A percentile compares a stretch with the other conserved stretches of the same genome.
These are phyloP conservation scores for Penicillium simplicissimum DNA, from an alignment of 495 filamentous ascomycete species.

Conservation along the genomic window DNA sequence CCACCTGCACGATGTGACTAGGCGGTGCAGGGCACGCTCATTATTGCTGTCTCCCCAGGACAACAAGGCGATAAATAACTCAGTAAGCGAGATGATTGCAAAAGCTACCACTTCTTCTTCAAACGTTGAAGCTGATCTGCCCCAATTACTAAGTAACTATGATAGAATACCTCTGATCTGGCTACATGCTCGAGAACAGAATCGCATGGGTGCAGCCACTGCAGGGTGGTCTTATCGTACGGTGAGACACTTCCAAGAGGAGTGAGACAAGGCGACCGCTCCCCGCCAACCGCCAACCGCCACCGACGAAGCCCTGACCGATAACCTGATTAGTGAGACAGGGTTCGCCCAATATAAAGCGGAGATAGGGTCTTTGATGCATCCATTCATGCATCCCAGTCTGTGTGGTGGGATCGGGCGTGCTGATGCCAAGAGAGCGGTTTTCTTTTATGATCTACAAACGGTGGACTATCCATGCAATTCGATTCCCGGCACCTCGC, in stretches of 20 bases:
- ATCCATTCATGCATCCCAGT: neutral
- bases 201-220: neutral
- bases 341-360: neutral
- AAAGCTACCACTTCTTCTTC: neutral
- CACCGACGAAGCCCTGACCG: constrained; percentile 5
- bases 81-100: neutral
- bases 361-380: neutral
- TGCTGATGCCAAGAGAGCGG: constrained; percentile 10
- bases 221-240: neutral
- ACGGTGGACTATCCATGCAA: neutral
- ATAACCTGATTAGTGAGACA: constrained; percentile 5
- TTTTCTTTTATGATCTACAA: constrained; percentile 8
- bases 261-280: constrained; percentile 10
- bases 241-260: constrained; percentile 2
- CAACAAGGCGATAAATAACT: too few relatives aligned
- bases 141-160: neutral
- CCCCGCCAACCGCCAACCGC: constrained; percentile 2
- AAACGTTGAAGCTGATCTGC: neutral
- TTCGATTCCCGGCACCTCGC: neutral
- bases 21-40: neutral
- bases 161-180: too few relatives aligned
- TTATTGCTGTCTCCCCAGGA: neutral
- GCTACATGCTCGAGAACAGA: neutral
- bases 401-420: neutral
- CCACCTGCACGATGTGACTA: constrained; percentile 22